These are phyloP conservation scores for Pseudogymnoascus sp. DNA, from an alignment of 2,329 filamentous ascomycete genomes.

Conservation along the genomic window DNA sequence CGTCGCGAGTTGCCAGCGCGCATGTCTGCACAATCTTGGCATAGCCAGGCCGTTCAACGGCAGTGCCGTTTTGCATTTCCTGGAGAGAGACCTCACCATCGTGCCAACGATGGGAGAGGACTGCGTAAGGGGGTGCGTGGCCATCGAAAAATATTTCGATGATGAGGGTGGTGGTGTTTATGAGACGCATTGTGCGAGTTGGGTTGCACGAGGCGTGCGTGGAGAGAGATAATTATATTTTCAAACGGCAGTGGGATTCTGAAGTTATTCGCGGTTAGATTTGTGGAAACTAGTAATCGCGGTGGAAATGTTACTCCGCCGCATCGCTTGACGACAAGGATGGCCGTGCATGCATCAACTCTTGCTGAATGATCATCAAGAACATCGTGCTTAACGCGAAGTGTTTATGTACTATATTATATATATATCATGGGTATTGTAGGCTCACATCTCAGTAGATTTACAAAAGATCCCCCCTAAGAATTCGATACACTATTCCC, in stretches of 20 bases:
- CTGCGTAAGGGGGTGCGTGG: slow-evolving; percentile 26
- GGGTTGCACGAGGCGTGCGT: neutral
- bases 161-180: slow-evolving; percentile 12
- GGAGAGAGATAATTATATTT: neutral
- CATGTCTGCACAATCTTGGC: slow-evolving; percentile 11
- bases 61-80: slow-evolving; percentile 22
- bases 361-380: neutral
- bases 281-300: neutral
- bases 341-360: neutral
- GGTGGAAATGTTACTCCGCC: slow-evolving; percentile 1
- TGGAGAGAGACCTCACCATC: slow-evolving; percentile 26
- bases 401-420: neutral
- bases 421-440: neutral
- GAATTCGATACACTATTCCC: neutral
- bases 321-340: neutral
- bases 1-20: slow-evolving; percentile 11
- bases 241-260: neutral
- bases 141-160: slow-evolving; percentile 14
- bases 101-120: slow-evolving; percentile 30
- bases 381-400: neutral
- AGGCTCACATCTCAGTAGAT: neutral
- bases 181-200: slow-evolving; percentile 12
- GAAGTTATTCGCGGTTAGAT: neutral
- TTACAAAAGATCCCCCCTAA: neutral
- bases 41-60: slow-evolving; percentile 13